Percentiles rank a stretch among this genome's conserved stretches.
Conservation (phyloP, 1,139 yeast species). For the Lodderomyces beijingensis region DNA sequence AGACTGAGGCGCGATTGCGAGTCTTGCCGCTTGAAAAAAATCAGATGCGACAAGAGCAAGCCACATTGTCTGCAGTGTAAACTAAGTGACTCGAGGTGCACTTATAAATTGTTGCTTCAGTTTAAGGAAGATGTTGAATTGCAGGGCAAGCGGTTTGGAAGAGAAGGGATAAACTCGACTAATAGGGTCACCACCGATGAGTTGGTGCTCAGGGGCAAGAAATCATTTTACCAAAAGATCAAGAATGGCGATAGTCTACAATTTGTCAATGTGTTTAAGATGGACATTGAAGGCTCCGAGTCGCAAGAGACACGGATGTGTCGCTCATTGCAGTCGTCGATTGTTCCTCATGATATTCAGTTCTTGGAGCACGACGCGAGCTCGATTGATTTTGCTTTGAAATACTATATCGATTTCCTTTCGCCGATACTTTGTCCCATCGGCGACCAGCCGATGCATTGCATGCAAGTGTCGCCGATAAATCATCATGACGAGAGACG, state of each 20-base stretch:
- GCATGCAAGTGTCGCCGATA: conserved; percentile 8
- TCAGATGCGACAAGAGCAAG: conserved; percentile 44
- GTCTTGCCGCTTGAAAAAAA: conserved; percentile 27
- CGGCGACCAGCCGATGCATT: conserved; percentile 12
- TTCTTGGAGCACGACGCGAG: conserved; percentile 13
- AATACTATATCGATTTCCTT: conserved; percentile 23
- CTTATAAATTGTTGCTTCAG: conserved; percentile 21
- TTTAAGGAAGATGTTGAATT: conserved; percentile 28
- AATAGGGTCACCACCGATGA: conserved; percentile 11
- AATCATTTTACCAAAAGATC: conserved; percentile 14
- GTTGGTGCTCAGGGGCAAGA: conserved; percentile 12
- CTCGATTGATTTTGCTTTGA: conserved; percentile 21
- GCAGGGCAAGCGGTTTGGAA: conserved; percentile 26
- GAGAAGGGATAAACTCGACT: conserved; percentile 28
- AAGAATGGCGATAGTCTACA: conserved; percentile 13
- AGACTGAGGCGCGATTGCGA: conserved; percentile 15
- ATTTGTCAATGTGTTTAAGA: conserved; percentile 17
- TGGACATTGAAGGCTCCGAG: conserved; percentile 11
- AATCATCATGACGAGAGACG: conserved; percentile 6
- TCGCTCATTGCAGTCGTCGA: conserved; percentile 13
- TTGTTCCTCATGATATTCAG: conserved; percentile 22
- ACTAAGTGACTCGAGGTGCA: conserved; percentile 26
- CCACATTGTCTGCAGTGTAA: conserved; percentile 39
- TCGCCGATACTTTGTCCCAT: conserved; percentile 28
- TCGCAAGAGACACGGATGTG: conserved; percentile 2